A percentile compares a stretch with the other conserved stretches of the same genome.
Evolutionary conservation across 306 rosid genomes (phyloP).

Genomic region (Carpinus fangiana): DNA sequence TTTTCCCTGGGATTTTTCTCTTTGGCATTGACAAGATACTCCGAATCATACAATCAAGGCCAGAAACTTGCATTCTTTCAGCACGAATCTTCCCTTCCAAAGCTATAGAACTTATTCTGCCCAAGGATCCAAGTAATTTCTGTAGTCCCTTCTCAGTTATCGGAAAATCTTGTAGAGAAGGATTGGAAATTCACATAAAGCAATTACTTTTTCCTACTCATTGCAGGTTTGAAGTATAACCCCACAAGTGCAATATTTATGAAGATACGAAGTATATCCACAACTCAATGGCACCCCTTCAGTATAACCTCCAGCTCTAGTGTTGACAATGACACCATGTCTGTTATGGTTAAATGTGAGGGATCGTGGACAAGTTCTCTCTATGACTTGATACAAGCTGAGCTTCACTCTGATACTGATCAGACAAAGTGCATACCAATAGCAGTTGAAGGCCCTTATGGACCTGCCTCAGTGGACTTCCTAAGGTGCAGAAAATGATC

Average conservation of each 20-base stretch:
- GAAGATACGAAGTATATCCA: constrained; percentile 81
- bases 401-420: constrained; percentile 42
- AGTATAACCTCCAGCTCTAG: constrained; percentile 80
- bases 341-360: constrained; percentile 69
- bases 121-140: constrained; percentile 68
- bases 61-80: constrained; percentile 62
- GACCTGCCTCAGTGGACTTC: constrained; percentile 67
- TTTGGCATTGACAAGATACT: constrained; percentile 78
- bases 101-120: constrained; percentile 68
- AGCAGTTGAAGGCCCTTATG: constrained; percentile 94
- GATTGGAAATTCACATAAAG: background rate
- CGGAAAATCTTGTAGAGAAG: background rate
- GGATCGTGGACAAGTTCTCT: constrained; percentile 86
- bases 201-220: constrained; percentile 14
- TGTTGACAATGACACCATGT: constrained; percentile 48
- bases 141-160: background rate
- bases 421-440: constrained; percentile 53
- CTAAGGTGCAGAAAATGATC: constrained; percentile 46
- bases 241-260: constrained; percentile 83
- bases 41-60: constrained; percentile 72
- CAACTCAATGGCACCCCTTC: constrained; percentile 88
- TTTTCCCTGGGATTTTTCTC: constrained; percentile 82
- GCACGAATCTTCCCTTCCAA: constrained; percentile 67
- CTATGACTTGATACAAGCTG: constrained; percentile 51
- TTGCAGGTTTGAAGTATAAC: constrained; percentile 66